Base-by-base conservation (phyloP, 2,329 filamentous ascomycete species). In the Coleophoma eucalyptorum region DNA sequence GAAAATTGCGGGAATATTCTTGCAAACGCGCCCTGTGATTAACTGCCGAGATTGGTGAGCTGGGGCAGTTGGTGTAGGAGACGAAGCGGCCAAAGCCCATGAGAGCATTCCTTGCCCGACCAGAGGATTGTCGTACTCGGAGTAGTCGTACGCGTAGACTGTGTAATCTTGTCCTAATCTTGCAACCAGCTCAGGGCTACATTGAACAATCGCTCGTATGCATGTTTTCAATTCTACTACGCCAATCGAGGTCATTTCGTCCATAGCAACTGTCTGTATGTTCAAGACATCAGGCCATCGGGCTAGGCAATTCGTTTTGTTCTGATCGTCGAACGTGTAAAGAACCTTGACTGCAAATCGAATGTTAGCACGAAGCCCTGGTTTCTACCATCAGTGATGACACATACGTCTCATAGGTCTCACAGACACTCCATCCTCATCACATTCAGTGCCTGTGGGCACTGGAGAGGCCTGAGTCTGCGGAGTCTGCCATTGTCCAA, bases 131-230 rank as follows among this genome's bases (percentile, higher is more conserved):
- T 97, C 92, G 57, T 89, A 89, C 71, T 99, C 94, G 12, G 94
- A 97, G 69, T 93, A 97, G 69, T 99, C 94, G 73, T 90, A 90
- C 31, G 93, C 91, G 70, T 99, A 99, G 50, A 99, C 85, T n/a
- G 91, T 94, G 71, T 94, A 99, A 72, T 99, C 69, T 81, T 72
- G 72, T 71, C 87, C 78, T 53, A 86, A 66, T 75, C 87, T 76
- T 65, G 83, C 81, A 43, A 91, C 75, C 43, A 99, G 79, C 71
- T 99, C 94, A 35, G 94, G 94, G 66, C 94, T 97, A 72, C 78
- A 81, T 50, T 82, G 74, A 20, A 76, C 73, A 53, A 99, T 86
- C 50, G 92, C 89, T 67, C 93, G 85, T 43, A 97, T 82, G 69
- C 94, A 97, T 55, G 87, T 86, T 59, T 86, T 86, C 49, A 97